Conservation (phyloP, 345 rosid genomes). For the Heritiera fomes region DNA sequence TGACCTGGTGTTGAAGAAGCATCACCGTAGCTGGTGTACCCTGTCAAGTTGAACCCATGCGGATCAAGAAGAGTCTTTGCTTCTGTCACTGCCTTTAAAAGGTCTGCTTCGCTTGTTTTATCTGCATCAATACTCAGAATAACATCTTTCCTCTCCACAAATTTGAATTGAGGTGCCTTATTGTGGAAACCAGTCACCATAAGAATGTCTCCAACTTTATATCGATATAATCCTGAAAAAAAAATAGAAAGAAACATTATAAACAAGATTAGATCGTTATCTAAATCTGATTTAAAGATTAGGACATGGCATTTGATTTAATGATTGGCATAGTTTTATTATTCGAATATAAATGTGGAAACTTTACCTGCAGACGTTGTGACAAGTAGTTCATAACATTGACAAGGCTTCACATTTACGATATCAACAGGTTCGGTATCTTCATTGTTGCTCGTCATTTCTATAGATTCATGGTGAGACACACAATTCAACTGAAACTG, state of each 20-base stretch:
- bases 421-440: neutral
- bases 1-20: conserved; percentile 5
- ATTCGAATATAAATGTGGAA: neutral
- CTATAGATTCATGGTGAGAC: neutral
- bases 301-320: too few species aligned
- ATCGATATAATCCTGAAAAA: conserved; percentile 22
- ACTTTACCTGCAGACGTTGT: conserved; percentile 18
- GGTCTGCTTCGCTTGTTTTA: neutral
- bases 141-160: conserved; percentile 19
- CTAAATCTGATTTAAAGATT: too few species aligned
- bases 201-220: conserved; percentile 30
- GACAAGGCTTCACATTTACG: conserved; percentile 3
- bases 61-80: conserved; percentile 10
- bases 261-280: too few species aligned
- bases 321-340: too few species aligned
- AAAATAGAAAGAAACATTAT: neutral
- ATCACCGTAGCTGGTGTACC: conserved; percentile 32
- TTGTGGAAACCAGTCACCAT: conserved; percentile 26
- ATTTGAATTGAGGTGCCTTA: conserved; percentile 29
- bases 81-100: neutral
- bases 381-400: neutral
- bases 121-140: conserved; percentile 21
- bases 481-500: neutral
- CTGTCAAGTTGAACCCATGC: conserved; percentile 9
- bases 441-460: neutral